phyloP scores from a whole-genome alignment of 768 basidiomycete genomes.

The Mycena floridula region DNA sequence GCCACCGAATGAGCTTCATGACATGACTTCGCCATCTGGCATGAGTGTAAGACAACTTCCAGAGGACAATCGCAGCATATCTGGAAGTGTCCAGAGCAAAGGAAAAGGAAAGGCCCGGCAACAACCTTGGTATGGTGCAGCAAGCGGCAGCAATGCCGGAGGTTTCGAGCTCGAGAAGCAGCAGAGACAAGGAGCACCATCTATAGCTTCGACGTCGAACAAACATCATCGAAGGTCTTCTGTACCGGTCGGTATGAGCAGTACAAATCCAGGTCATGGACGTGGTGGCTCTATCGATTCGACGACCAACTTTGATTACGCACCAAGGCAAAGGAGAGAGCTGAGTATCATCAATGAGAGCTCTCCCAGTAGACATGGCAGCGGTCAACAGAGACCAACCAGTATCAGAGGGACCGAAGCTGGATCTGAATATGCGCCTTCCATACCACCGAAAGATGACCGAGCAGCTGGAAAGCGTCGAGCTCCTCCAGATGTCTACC shows the following conservation, averaged over 20 bases:
- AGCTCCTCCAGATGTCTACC: not conserved
- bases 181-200: not conserved
- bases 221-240: not conserved
- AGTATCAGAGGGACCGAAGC: not conserved
- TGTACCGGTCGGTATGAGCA: not conserved
- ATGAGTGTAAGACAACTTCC: not conserved
- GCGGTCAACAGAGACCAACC: not conserved
- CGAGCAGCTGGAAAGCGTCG: not conserved
- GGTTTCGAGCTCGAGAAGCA: not conserved
- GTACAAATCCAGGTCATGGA: not conserved
- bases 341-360: not conserved
- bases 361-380: not conserved
- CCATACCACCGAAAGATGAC: not conserved
- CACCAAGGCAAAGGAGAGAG: not conserved
- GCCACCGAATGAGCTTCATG: conserved; percentile 10
- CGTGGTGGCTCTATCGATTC: not conserved
- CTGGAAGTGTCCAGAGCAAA: not conserved
- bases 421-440: not conserved
- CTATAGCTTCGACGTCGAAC: not conserved
- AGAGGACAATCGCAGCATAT: not conserved
- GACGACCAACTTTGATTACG: not conserved
- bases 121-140: not conserved
- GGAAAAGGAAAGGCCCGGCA: not conserved
- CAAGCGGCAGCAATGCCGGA: not conserved
- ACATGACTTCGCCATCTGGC: not conserved